These are phyloP conservation scores for Plantago rigida DNA, from an alignment of 305 asterid species.

Conservation along the genomic window DNA sequence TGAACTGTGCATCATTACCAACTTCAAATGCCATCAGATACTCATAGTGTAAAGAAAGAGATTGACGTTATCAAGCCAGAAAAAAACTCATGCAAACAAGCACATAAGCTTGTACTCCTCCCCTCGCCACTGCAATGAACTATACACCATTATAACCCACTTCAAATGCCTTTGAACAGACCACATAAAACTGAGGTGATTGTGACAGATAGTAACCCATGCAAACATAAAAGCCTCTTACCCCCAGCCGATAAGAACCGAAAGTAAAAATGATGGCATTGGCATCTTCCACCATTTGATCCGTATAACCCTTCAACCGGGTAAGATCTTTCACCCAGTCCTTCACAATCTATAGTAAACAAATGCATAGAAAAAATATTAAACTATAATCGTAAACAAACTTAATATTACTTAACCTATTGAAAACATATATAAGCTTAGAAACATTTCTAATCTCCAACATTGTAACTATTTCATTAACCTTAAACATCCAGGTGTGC, in stretches of 20 bases:
- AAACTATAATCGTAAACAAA: conserved; percentile 9
- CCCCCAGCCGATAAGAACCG: conserved; percentile 96
- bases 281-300: conserved; percentile 89
- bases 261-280: conserved; percentile 80
- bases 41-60: too few species aligned
- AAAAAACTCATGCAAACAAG: not conserved
- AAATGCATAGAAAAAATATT: not conserved
- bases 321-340: conserved; percentile 85
- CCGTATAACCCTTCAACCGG: conserved; percentile 66
- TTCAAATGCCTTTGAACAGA: not conserved
- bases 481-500: too few species aligned
- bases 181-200: not conserved
- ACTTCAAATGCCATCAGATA: not conserved
- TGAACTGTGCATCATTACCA: not conserved
- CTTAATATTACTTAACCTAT: not conserved
- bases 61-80: not conserved
- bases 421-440: not conserved
- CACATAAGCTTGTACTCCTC: not conserved
- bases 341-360: conserved; percentile 52
- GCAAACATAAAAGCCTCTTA: conserved; percentile 32
- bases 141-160: not conserved
- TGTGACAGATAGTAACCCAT: conserved; percentile 5
- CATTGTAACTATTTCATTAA: not conserved
- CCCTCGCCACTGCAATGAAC: not conserved
- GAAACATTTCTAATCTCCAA: not conserved